These are phyloP conservation scores for Eudorina sp. DNA, from an alignment of 139 green algal species.

Conservation along the genomic window DNA sequence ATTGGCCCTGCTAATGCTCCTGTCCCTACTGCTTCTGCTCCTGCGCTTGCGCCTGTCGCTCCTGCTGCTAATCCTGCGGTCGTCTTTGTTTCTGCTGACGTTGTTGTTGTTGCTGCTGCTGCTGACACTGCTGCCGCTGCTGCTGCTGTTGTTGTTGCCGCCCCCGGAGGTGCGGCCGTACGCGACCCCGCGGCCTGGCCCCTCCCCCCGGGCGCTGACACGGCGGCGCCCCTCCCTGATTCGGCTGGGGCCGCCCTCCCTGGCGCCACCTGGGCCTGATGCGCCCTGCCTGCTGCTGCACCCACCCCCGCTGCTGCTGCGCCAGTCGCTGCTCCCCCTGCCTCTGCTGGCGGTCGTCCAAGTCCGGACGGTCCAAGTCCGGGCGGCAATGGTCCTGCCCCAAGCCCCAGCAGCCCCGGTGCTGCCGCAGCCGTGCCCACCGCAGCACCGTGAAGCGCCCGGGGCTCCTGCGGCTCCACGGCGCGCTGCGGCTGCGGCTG, in stretches of 20 bases:
- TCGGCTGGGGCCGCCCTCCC: too few relatives aligned
- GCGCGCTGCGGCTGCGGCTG: not conserved
- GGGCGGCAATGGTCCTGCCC: not conserved
- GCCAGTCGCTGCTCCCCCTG: not conserved
- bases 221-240: too few relatives aligned
- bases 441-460: too few relatives aligned
- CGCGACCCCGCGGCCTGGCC: too few relatives aligned
- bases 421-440: not conserved
- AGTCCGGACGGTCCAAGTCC: too few relatives aligned
- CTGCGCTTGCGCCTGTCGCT: not conserved
- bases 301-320: not conserved
- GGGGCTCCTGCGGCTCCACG: not conserved
- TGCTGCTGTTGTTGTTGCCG: not conserved
- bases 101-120: not conserved
- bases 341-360: not conserved
- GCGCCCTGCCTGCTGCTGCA: not conserved
- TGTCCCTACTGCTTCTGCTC: not conserved
- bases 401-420: not conserved
- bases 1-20: not conserved
- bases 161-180: not conserved
- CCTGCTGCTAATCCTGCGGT: not conserved
- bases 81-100: not conserved
- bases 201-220: too few relatives aligned
- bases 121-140: not conserved
- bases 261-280: too few relatives aligned